Conservation (phyloP, 2,329 filamentous ascomycete genomes). For the Penicillium glabrum region DNA sequence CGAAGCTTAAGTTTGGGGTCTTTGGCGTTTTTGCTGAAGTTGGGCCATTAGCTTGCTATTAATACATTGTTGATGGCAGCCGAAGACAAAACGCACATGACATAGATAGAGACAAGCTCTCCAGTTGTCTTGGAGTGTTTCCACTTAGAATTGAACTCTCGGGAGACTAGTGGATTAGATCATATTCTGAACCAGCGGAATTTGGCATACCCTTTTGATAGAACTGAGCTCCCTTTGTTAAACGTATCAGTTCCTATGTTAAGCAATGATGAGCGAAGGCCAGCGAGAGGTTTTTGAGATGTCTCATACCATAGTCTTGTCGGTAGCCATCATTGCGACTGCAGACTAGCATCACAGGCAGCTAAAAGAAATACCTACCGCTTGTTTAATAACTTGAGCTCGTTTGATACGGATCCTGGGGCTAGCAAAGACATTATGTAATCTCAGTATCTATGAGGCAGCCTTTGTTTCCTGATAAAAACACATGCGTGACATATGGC, state of each 20-base stretch:
- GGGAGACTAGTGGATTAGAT: neutral
- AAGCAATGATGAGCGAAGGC: no score
- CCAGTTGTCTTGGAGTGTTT: neutral
- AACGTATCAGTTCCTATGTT: neutral
- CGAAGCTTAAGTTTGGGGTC: neutral
- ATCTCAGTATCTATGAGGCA: no score
- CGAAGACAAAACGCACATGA: neutral
- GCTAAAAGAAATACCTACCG: no score
- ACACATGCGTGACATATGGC: no score
- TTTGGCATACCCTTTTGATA: neutral
- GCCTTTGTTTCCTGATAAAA: no score
- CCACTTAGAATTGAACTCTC: neutral
- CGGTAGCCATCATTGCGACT: no score
- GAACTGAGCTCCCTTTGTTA: neutral
- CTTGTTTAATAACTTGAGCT: no score
- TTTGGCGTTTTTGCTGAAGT: neutral
- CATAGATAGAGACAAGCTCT: neutral
- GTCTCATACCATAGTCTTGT: no score
- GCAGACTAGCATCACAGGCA: no score
- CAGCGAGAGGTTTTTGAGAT: no score
- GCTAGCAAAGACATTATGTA: no score
- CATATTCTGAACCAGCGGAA: neutral
- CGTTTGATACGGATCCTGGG: no score
- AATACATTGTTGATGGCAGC: neutral
- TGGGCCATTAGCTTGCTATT: neutral